Conservation (phyloP, 2,329 filamentous ascomycete genomes). For the Pseudogymnoascus sp. region DNA sequence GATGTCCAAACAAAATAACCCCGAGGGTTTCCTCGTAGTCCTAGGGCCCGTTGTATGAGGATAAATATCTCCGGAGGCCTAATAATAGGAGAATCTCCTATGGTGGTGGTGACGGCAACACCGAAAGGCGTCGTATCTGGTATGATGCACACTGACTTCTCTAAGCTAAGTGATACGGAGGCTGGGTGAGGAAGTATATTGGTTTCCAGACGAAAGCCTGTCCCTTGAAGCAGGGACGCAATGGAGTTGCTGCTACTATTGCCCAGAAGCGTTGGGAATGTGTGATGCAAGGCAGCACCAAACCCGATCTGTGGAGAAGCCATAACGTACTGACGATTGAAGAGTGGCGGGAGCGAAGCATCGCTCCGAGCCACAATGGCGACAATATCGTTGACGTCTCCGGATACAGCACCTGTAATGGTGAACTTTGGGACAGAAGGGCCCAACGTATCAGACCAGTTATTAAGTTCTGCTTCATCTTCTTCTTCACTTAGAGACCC, state of each 20-base stretch:
- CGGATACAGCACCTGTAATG: slow-evolving; percentile 10
- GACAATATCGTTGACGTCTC: background rate
- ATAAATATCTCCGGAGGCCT: background rate
- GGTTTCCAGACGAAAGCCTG: background rate
- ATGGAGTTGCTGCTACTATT: slow-evolving; percentile 19
- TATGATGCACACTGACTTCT: background rate
- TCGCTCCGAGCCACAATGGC: background rate
- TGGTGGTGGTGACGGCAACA: background rate
- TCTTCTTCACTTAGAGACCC: background rate
- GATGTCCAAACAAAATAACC: background rate
- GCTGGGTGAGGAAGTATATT: background rate
- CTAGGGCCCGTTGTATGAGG: background rate
- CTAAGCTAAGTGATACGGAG: background rate
- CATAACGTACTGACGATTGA: background rate
- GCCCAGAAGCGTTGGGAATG: slow-evolving; percentile 24
- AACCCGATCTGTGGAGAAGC: background rate
- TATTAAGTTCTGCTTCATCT: background rate
- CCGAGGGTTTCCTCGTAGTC: background rate
- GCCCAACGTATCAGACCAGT: background rate
- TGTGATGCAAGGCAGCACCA: slow-evolving; percentile 4
- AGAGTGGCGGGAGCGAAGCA: background rate
- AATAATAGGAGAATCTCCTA: background rate
- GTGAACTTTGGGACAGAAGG: slow-evolving; percentile 6
- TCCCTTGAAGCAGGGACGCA: slow-evolving; percentile 8
- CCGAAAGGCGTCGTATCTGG: background rate